Conservation (phyloP, 2,329 filamentous ascomycete species). For the Curvularia spicifera region DNA sequence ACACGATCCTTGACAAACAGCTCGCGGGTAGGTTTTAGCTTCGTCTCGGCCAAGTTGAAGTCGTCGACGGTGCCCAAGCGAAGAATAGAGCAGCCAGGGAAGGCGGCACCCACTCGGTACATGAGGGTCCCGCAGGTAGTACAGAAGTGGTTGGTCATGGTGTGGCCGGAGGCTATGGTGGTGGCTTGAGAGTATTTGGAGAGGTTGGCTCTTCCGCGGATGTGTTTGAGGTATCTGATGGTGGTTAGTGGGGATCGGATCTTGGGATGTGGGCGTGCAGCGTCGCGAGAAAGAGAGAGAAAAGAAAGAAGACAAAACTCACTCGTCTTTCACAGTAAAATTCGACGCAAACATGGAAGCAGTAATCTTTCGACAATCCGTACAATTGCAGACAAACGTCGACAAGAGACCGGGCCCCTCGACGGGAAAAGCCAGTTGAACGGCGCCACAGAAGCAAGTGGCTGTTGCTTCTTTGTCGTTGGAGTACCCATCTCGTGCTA, state of each 20-base stretch:
- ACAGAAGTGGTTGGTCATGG: constrained; percentile 70
- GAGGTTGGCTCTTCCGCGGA: constrained; percentile 58
- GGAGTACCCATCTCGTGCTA: not conserved
- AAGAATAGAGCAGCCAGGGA: constrained; percentile 58
- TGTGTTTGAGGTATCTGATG: constrained; percentile 50
- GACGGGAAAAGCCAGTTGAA: constrained; percentile 49
- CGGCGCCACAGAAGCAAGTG: constrained; percentile 41
- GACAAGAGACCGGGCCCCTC: constrained; percentile 55
- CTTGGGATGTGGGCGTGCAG: no score
- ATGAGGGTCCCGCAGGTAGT: constrained; percentile 65
- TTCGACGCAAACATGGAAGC: constrained; percentile 66
- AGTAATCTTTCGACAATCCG: constrained; percentile 67
- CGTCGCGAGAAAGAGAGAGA: not conserved
- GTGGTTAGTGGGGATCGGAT: not conserved
- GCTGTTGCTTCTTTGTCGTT: constrained; percentile 30
- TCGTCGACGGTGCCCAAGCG: constrained; percentile 69
- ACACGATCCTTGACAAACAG: constrained; percentile 61
- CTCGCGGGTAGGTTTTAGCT: constrained; percentile 62
- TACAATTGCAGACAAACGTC: constrained; percentile 66
- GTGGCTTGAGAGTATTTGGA: constrained; percentile 54
- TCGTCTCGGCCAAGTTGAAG: constrained; percentile 63
- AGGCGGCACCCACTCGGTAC: constrained; percentile 59
- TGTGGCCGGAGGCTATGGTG: constrained; percentile 11
- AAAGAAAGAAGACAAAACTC: constrained; percentile 21
- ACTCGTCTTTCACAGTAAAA: constrained; percentile 57